Evolutionary conservation across 2,329 filamentous ascomycete genomes (phyloP), one percentile per base, ranked within the genome.

Genomic region (Epichloe festucae): DNA sequence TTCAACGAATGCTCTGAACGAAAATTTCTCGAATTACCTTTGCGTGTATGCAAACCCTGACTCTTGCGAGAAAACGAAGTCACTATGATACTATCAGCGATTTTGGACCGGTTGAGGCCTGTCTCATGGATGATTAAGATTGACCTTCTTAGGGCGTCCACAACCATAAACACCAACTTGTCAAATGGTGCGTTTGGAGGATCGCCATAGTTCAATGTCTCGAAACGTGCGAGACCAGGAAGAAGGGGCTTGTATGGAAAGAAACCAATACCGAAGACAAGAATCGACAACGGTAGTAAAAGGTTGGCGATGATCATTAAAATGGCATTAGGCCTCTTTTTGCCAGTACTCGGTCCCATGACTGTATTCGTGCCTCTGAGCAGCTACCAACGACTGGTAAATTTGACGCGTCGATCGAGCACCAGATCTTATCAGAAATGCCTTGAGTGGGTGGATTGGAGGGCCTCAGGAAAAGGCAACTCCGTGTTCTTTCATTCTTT

Each of bases 221-320:
- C 76, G 67, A 83, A 86, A 56, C 77, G 72, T 10, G 93, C 90
- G 46, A 95, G 72, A 4, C 93, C 93, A 11, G 90, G 82, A 46
- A 98, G 76, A 58, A 95, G 85, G 3, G 93, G 89, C 64, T 98
- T 98, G 70, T 97, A 96, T 7, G 93, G 93, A 63, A 98, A 98
- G 76, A 98, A 98, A 14, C 93, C 91, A 35, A 82, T 80, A 27
- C 87, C 90, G 67, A 97, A 97, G 57, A 85, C 69, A 50, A 85
- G 59, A 56, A 90, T 80, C 46, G 89, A 84, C 51, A 85, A 63
- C 3, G 87, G 86, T 44, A 95, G 81, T 54, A 95, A 69, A 35
- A 89, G 52, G 67, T 96, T 95, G 61, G 88, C 84, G 56, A 80
- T 68, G 49, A 77, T 64, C 54, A 89, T 78, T 55, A 78, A 63